phyloP scores from a whole-genome alignment of 2,329 filamentous ascomycete species.

The Penicillium rolfsii region DNA sequence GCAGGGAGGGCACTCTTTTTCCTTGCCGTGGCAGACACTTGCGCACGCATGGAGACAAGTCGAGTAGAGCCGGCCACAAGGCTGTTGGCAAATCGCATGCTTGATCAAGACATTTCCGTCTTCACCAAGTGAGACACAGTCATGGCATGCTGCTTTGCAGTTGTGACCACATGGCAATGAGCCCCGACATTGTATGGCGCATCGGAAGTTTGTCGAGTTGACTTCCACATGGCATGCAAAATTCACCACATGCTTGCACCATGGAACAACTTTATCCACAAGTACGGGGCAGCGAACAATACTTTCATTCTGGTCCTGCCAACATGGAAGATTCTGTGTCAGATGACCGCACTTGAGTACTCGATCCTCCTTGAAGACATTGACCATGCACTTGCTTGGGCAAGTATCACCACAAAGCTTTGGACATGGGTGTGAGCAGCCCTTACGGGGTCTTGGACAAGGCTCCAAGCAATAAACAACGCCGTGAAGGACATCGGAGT shows the following conservation, averaged over 20 bases:
- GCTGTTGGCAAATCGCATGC: slow-evolving; percentile 49
- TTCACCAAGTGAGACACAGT: slow-evolving; percentile 49
- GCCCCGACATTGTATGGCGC: slow-evolving; percentile 52
- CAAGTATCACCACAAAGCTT: slow-evolving; percentile 49
- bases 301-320: slow-evolving; percentile 48
- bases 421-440: slow-evolving; percentile 50
- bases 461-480: slow-evolving; percentile 46
- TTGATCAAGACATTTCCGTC: slow-evolving; percentile 23
- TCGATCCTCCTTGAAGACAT: slow-evolving; percentile 32
- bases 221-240: slow-evolving; percentile 58
- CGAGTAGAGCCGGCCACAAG: slow-evolving; percentile 56
- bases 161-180: slow-evolving; percentile 61
- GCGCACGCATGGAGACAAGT: slow-evolving; percentile 63
- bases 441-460: slow-evolving; percentile 41
- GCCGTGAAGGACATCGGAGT: slow-evolving; percentile 49
- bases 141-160: slow-evolving; percentile 55
- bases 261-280: slow-evolving; percentile 55
- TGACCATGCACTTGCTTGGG: slow-evolving; percentile 37
- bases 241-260: slow-evolving; percentile 58
- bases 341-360: slow-evolving; percentile 39
- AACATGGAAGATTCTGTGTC: slow-evolving; percentile 37
- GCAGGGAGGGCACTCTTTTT: slow-evolving; percentile 34
- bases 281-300: slow-evolving; percentile 53
- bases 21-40: slow-evolving; percentile 55
- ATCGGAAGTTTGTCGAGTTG: slow-evolving; percentile 47